Percentiles rank a stretch among this genome's conserved stretches.
Evolutionary conservation across 78 protist species (phyloP).

Genomic region (Chrysochromulina parva): DNA sequence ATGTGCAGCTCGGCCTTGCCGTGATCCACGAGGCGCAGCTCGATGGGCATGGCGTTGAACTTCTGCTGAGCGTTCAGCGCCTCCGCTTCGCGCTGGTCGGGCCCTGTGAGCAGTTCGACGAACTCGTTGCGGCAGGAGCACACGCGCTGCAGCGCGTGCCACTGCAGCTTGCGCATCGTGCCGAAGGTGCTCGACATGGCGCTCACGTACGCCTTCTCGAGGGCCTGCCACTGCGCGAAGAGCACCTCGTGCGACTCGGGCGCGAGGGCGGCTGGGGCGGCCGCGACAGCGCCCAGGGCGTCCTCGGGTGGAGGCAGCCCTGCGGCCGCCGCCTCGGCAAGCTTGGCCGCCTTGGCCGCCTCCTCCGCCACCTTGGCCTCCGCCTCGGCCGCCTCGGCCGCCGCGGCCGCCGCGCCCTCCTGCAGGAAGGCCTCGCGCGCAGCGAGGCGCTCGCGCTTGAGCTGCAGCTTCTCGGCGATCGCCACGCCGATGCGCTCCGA

Average conservation of each 20-base stretch:
- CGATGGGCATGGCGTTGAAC: neutral
- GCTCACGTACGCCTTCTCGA: neutral
- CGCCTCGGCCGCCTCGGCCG: neutral
- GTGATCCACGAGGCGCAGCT: neutral
- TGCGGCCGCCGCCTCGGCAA: neutral
- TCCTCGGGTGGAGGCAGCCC: neutral
- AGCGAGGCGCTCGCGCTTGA: neutral
- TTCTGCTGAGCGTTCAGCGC: neutral
- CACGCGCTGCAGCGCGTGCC: neutral
- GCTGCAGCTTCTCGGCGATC: neutral
- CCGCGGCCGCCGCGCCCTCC: neutral
- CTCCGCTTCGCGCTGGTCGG: slow-evolving; percentile 17
- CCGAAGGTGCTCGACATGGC: neutral
- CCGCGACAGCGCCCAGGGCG: neutral
- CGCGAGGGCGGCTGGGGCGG: no score
- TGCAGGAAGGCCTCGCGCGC: neutral
- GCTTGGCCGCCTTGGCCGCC: neutral
- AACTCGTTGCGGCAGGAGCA: neutral
- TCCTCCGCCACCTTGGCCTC: neutral
- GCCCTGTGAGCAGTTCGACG: neutral
- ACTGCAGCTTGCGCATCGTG: neutral
- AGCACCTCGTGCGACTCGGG: neutral
- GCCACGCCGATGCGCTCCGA: neutral
- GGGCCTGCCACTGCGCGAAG: neutral
- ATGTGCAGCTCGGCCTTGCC: slow-evolving; percentile 33